These are phyloP conservation scores for Ilyonectria mors-panacis DNA, from an alignment of 2,329 filamentous ascomycete genomes.

Conservation along the genomic window DNA sequence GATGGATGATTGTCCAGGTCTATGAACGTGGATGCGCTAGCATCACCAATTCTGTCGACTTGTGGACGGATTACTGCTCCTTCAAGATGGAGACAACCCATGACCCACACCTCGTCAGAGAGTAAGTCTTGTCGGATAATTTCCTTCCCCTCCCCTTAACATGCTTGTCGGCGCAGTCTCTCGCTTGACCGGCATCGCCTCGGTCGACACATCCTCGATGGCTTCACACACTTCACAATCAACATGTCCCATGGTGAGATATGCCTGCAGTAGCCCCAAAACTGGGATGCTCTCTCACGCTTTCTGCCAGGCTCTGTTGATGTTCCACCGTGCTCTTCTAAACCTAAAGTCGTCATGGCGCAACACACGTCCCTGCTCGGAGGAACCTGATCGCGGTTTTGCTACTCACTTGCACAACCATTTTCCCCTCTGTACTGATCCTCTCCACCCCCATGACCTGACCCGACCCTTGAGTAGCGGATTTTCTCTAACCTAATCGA, in stretches of 20 bases:
- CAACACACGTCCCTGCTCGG: slow-evolving; percentile 54
- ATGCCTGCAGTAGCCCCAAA: slow-evolving; percentile 73
- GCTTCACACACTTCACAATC: slow-evolving; percentile 55
- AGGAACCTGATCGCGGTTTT: slow-evolving; percentile 61
- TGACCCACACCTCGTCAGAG: slow-evolving; percentile 94
- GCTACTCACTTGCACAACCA: slow-evolving; percentile 67
- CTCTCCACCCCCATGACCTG: slow-evolving; percentile 57
- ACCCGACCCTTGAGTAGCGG: slow-evolving; percentile 48
- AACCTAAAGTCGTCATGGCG: slow-evolving; percentile 58
- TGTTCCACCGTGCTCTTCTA: slow-evolving; percentile 54
- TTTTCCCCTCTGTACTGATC: slow-evolving; percentile 71
- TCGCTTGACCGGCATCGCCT: slow-evolving; percentile 59
- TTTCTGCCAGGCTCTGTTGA: slow-evolving; percentile 74
- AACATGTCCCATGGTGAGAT: slow-evolving; percentile 76
- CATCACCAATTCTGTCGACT: slow-evolving; percentile 92
- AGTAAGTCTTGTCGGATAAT: slow-evolving; percentile 88
- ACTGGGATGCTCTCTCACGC: slow-evolving; percentile 76
- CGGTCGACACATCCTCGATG: slow-evolving; percentile 54
- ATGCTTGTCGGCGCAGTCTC: slow-evolving; percentile 63
- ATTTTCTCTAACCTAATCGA: slow-evolving; percentile 47
- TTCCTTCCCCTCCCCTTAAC: slow-evolving; percentile 80
- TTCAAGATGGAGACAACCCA: slow-evolving; percentile 99
- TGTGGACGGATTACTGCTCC: slow-evolving; percentile 97
- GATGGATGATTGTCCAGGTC: slow-evolving; percentile 69
- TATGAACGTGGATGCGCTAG: slow-evolving; percentile 96